Conservation (phyloP, 2,329 filamentous ascomycete species). For the Penicillium sp. region DNA sequence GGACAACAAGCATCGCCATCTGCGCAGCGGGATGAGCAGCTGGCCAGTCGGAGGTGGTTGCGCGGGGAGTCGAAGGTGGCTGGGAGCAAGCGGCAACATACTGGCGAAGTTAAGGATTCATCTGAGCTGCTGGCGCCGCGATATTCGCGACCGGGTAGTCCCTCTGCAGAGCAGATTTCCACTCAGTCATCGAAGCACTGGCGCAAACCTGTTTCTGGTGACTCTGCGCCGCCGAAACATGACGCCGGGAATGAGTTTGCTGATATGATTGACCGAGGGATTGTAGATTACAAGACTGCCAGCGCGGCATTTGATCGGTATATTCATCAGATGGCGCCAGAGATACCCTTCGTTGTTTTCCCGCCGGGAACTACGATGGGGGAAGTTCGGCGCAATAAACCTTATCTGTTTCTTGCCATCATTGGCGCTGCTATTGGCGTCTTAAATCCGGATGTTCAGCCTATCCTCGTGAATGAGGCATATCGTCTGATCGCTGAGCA, state of each 20-base stretch:
- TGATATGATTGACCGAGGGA: conserved; percentile 49
- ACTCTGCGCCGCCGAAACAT: conserved; percentile 15
- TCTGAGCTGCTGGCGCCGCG: conserved; percentile 19
- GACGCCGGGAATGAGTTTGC: conserved; percentile 32
- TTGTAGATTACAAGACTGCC: conserved; percentile 54
- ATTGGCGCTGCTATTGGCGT: conserved; percentile 54
- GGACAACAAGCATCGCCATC: conserved; percentile 26
- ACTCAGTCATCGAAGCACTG: conserved; percentile 20
- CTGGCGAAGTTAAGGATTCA: conserved; percentile 29
- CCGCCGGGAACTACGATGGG: conserved; percentile 53
- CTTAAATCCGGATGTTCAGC: conserved; percentile 57
- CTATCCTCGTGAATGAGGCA: conserved; percentile 64
- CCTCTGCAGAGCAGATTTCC: conserved; percentile 20
- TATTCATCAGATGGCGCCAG: conserved; percentile 52
- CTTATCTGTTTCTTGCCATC: conserved; percentile 59
- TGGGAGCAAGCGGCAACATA: conserved; percentile 33
- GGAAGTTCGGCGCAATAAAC: conserved; percentile 57
- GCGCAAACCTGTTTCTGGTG: conserved; percentile 21
- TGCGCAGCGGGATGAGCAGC: conserved; percentile 32
- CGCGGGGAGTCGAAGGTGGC: conserved; percentile 13
- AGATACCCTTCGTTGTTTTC: conserved; percentile 60
- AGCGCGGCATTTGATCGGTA: conserved; percentile 59
- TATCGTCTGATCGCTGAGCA: conserved; percentile 72
- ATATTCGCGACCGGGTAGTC: conserved; percentile 22
- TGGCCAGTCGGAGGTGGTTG: conserved; percentile 32